Evolutionary conservation across 768 basidiomycete species (phyloP), one percentile per base, ranked within the genome.

Genomic region (Obba rivulosa): DNA sequence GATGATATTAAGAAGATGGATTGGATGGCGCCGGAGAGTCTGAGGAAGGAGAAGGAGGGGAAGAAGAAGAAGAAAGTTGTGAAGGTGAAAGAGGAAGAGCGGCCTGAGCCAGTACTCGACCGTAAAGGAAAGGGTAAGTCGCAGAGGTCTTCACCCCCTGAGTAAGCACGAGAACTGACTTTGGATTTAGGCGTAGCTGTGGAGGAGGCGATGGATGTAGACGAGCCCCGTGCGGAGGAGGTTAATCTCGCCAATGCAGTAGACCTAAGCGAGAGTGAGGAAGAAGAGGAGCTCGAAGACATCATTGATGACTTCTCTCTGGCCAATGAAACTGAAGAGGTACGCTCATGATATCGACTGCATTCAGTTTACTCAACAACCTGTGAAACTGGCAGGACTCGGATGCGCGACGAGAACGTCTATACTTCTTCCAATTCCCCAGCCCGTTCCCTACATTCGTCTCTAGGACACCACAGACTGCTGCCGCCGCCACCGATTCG

Each of bases 401-500:
- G 22, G 62, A 69, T 43, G 55, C 75, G 34, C 74, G 73, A 45
- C 82, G 81, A 64, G 84, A 89, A 46, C 74, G 77, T 17, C 68
- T 95, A 3, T 95, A 87, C 60, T 84, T 92, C 56, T 93, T 95
- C 69, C 92, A 94, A 61, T 95, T 95, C 58, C 93, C 93, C 0
- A 64, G 72, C 8, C 87, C 90, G 0, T 93, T 96, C 66, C 92
- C 92, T 0, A 75, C 70, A 4, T 93, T 93, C 66, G 50, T 70
- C 2, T 68, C 77, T 7, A 38, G 7, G 59, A 69, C 72, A 41
- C 62, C 55, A 2, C 41, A 70, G 36, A 68, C 66, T 14, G 68
- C 73, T 45, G 56, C 46, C n/a, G 52, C 57, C 25, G 18, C 48
- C 23, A 39, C 48, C 35, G 23, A 45, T 28, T 34, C 50, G 17